Conservation (phyloP, 345 rosid genomes). For the Rhizophora apiculata region DNA sequence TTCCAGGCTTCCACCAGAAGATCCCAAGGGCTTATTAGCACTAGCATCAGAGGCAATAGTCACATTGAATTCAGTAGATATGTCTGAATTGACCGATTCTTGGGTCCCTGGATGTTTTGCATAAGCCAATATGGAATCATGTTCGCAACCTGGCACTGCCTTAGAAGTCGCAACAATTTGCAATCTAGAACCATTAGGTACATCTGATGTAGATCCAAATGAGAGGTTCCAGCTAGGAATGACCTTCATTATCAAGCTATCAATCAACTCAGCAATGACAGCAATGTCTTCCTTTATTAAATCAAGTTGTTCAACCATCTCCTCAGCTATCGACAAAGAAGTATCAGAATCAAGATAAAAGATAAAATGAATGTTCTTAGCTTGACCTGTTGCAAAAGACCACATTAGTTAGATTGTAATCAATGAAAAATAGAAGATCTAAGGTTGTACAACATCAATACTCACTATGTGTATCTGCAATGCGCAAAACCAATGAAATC, state of each 20-base stretch:
- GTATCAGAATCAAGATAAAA: constrained; percentile 77
- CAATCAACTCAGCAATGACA: constrained; percentile 72
- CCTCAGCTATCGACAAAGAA: constrained; percentile 59
- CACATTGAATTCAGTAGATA: constrained; percentile 45
- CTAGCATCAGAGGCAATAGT: constrained; percentile 24
- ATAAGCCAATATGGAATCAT: constrained; percentile 19
- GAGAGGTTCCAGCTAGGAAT: constrained; percentile 37
- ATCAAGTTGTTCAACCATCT: constrained; percentile 85
- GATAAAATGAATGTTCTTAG: constrained; percentile 60
- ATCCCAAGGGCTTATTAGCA: constrained; percentile 25
- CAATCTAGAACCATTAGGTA: constrained; percentile 19
- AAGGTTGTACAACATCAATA: background rate
- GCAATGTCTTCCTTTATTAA: constrained; percentile 55
- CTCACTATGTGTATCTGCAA: constrained; percentile 58
- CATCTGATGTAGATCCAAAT: constrained; percentile 40
- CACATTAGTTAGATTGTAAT: constrained; percentile 4
- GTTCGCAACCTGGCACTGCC: constrained; percentile 17
- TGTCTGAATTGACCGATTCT: constrained; percentile 45
- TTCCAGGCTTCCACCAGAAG: constrained; percentile 23
- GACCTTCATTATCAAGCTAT: constrained; percentile 53
- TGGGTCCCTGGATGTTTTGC: constrained; percentile 19
- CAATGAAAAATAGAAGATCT: background rate
- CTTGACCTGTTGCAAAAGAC: constrained; percentile 43
- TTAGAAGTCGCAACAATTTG: constrained; percentile 20
- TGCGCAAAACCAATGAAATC: constrained; percentile 52